These are phyloP conservation scores for Crepidotus variabilis DNA, from an alignment of 768 basidiomycete species.

Conservation along the genomic window DNA sequence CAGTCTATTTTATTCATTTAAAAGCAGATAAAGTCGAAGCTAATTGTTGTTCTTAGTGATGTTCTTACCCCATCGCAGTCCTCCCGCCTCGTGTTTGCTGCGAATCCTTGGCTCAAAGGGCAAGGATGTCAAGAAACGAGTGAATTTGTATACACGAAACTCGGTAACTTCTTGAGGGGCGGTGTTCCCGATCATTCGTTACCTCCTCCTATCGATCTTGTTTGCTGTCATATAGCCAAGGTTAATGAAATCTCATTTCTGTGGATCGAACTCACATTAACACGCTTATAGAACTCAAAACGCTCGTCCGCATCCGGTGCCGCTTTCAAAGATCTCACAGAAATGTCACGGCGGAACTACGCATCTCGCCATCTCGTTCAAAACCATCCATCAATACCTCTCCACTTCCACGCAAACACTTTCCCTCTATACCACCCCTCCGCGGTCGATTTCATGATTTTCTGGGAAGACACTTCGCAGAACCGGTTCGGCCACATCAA, in stretches of 20 bases:
- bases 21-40: conserved; percentile 2
- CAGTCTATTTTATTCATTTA: conserved; percentile 25
- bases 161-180: conserved; percentile 50
- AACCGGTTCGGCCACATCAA: conserved; percentile 58
- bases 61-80: conserved; percentile 44
- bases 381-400: conserved; percentile 56
- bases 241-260: conserved; percentile 24
- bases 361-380: conserved; percentile 27
- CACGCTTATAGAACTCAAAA: conserved; percentile 8
- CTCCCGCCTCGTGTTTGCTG: conserved; percentile 40
- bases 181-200: conserved; percentile 28
- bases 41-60: conserved; percentile 28
- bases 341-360: conserved; percentile 44
- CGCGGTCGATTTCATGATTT: conserved; percentile 68
- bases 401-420: conserved; percentile 44
- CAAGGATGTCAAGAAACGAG: conserved; percentile 37
- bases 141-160: conserved; percentile 48
- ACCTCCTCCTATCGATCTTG: conserved; percentile 55
- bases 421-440: conserved; percentile 82
- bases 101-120: conserved; percentile 32
- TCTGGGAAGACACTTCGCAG: conserved; percentile 68
- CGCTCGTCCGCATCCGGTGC: conserved; percentile 21
- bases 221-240: conserved; percentile 41
- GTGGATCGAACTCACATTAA: not conserved
- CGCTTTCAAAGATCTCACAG: conserved; percentile 43